These are phyloP conservation scores for Candida alai DNA, from an alignment of 805 yeast species.

Conservation along the genomic window DNA sequence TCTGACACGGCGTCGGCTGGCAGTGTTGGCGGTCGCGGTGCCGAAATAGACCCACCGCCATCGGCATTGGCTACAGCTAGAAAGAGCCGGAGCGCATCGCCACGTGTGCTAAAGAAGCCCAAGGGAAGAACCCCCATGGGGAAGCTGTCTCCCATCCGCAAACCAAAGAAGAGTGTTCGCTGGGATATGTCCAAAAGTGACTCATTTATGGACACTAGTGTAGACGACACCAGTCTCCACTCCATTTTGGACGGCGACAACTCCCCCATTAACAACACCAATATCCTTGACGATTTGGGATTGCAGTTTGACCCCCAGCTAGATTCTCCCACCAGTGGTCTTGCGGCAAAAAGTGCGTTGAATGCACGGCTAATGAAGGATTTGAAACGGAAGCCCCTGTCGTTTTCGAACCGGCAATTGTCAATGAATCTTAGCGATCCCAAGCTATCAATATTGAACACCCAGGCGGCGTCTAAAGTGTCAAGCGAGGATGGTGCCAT, in stretches of 20 bases:
- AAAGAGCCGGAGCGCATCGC: conserved; percentile 9
- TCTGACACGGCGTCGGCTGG: too few species aligned
- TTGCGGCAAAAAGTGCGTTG: too few species aligned
- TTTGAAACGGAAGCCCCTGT: too few species aligned
- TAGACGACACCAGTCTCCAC: conserved; percentile 5
- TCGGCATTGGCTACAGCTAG: too few species aligned
- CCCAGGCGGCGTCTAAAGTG: conserved; percentile 23
- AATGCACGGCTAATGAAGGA: too few species aligned
- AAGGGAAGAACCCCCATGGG: too few species aligned
- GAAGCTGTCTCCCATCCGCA: conserved; percentile 9
- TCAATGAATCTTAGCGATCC: conserved; percentile 14
- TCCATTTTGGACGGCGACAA: neutral
- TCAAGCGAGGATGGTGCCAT: too few species aligned
- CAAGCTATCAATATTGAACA: conserved; percentile 31
- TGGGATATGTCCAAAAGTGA: conserved; percentile 5
- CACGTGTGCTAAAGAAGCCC: too few species aligned
- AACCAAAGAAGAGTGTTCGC: conserved; percentile 2
- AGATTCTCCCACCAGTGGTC: conserved; percentile 26
- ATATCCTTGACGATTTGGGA: conserved; percentile 19
- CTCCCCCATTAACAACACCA: conserved; percentile 13
- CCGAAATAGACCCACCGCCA: too few species aligned
- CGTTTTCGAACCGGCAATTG: conserved; percentile 16
- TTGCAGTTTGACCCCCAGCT: conserved; percentile 25
- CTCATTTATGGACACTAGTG: conserved; percentile 8
- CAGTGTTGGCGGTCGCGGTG: too few species aligned